Evolutionary conservation across 2,329 filamentous ascomycete genomes (phyloP), one percentile per base, ranked within the genome.

Genomic region (Arthrobotrys conoides): DNA sequence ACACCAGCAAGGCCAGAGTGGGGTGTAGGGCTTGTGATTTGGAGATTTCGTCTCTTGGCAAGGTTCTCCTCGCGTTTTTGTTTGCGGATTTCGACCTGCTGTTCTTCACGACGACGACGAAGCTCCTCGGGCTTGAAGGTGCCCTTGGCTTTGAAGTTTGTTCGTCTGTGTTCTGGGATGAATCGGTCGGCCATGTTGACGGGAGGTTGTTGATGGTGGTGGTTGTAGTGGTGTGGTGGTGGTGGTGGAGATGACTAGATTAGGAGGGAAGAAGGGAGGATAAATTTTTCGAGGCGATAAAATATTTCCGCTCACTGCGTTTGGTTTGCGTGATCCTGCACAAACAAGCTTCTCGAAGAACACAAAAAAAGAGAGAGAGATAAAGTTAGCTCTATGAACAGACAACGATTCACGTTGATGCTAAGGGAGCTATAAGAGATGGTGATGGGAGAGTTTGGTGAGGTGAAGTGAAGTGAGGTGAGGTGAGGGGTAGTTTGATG

Each of bases 61-160:
- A 99, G 87, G 87, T 97, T 98, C 88, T 99, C 96, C 87, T 99
- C 96, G 85, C 96, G 91, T 90, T 98, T 98, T 81, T 94, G 93
- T 88, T 97, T 97, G 85, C 96, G 92, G 84, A 99, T 99, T 88
- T 99, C 96, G 82, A 99, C 96, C 87, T 98, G 96, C 86, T 97
- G 94, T 87, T 99, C 96, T 86, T 99, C 96, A 85, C 96, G 96
- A 85, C 96, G 96, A 84, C 96, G 94, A 85, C 96, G 93, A 82
- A 99, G 91, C 88, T 99, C 96, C 86, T 99, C 96, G 83, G 95
- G 95, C 90, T 97, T 97, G 89, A 99, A 98, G 84, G 93, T 93
- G 87, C 93, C 95, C 90, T 97, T 97, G 71, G 96, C 96, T 92
- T 99, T 99, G 91, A 97, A 99, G 88, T 97, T 94, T 82, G 93